Evolutionary conservation across 1,284 basidiomycete species (phyloP), one percentile per base, ranked within the genome.

Genomic region (Malassezia pachydermatis): DNA sequence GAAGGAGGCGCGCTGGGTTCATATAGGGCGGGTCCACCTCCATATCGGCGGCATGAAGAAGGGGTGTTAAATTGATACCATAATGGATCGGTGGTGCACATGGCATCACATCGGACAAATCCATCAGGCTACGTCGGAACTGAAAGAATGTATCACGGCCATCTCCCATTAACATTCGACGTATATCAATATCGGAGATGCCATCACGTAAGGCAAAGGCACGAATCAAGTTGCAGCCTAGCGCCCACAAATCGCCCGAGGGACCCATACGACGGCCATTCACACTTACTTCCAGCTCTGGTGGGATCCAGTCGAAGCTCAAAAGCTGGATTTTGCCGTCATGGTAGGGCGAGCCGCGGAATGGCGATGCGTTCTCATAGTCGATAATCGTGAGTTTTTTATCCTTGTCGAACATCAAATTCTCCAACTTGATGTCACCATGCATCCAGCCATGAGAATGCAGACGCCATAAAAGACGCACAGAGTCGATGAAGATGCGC

Each of bases 351-450:
- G 62, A 59, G 25, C 64, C 64, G 6, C 67, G 54, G 41, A 63
- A 70, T 10, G 65, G 64, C 38, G 65, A 65, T 3, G 67, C 67
- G 37, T 70, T 70, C 16, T 70, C 67, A 38, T 65, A 70, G 33
- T 70, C 67, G 34, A 70, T 70, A 10, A 70, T 62, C 5, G 65
- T 58, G 16, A 70, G 45, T 5, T 34, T 24, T 2, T 58, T 64
- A 8, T 51, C 47, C 46, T 57, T 47, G 47, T 63, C 59, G 46
- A 70, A 68, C 67, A 70, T 70, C 19, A 70, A 49, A 39, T 70
- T 70, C 25, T 70, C 67, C 28, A 70, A 49, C 49, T 70, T 70
- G 51, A 70, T 59, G 39, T 70, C 67, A 27, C 67, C 67, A 38
- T 70, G 67, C 58, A 67, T 58, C 67, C 67, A 70, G 24, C 65